phyloP scores from a whole-genome alignment of 495 filamentous ascomycete genomes.

The Penicillium lividum region DNA sequence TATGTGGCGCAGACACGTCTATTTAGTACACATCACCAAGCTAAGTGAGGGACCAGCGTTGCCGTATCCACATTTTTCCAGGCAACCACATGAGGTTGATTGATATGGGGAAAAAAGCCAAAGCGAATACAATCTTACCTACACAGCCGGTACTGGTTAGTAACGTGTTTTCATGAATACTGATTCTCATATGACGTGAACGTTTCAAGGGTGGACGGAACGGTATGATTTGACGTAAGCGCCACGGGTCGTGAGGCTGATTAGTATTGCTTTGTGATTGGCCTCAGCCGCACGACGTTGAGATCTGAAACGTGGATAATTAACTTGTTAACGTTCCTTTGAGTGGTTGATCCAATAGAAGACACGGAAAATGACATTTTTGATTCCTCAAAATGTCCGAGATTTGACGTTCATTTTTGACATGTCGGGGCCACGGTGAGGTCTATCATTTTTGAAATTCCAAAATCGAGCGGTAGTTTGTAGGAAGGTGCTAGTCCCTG shows the following conservation, averaged over 20 bases:
- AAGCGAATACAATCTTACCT: not conserved
- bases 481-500: too few species aligned
- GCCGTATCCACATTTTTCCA: conserved; percentile 5
- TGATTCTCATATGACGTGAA: conserved; percentile 2
- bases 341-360: not conserved
- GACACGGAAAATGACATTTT: not conserved
- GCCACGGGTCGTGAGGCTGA: conserved; percentile 1
- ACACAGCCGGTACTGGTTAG: not conserved
- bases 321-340: not conserved
- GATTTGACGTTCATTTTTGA: not conserved
- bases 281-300: conserved; percentile 3
- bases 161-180: conserved; percentile 1
- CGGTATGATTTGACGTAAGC: not conserved
- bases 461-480: not conserved
- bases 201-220: not conserved
- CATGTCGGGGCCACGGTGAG: not conserved
- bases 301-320: conserved; percentile 5
- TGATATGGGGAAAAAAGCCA: not conserved
- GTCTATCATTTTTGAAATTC: not conserved
- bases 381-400: not conserved
- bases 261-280: conserved; percentile 1
- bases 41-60: not conserved
- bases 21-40: not conserved
- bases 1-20: conserved; percentile 9
- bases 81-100: conserved; percentile 1